These are phyloP conservation scores for Bipolaris gigantea DNA, from an alignment of 2,329 filamentous ascomycete species.

Conservation along the genomic window DNA sequence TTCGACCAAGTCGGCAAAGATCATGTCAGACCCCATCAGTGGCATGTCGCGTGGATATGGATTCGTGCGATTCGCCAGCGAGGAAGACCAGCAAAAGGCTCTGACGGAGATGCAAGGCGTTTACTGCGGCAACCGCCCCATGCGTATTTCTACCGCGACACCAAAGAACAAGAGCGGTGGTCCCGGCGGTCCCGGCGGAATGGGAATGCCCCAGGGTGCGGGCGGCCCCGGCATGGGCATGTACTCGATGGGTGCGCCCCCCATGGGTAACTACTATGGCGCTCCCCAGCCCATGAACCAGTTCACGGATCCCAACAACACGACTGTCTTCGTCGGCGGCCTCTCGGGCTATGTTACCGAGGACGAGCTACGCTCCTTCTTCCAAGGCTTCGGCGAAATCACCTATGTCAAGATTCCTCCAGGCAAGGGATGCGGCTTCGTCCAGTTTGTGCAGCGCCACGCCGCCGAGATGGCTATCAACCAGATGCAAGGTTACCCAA, in stretches of 20 bases:
- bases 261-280: conserved; percentile 64
- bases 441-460: conserved; percentile 98
- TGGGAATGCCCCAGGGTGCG: conserved; percentile 53
- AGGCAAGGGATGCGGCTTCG: conserved; percentile 98
- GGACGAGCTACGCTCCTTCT: conserved; percentile 99
- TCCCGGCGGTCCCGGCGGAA: conserved; percentile 57
- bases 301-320: conserved; percentile 99
- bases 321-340: conserved; percentile 96
- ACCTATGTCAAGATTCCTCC: conserved; percentile 99
- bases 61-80: conserved; percentile 95
- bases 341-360: conserved; percentile 98
- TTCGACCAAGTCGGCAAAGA: conserved; percentile 98
- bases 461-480: conserved; percentile 99
- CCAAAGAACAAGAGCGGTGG: conserved; percentile 81
- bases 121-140: conserved; percentile 96
- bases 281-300: conserved; percentile 90
- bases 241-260: conserved; percentile 71
- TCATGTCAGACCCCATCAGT: conserved; percentile 98
- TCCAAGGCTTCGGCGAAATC: conserved; percentile 99
- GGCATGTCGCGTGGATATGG: conserved; percentile 97
- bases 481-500: conserved; percentile 99
- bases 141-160: conserved; percentile 97
- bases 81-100: conserved; percentile 93
- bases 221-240: conserved; percentile 55
- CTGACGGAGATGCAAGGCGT: conserved; percentile 98